Conservation (phyloP, 208 protist species). For the Leishmania arabica region DNA sequence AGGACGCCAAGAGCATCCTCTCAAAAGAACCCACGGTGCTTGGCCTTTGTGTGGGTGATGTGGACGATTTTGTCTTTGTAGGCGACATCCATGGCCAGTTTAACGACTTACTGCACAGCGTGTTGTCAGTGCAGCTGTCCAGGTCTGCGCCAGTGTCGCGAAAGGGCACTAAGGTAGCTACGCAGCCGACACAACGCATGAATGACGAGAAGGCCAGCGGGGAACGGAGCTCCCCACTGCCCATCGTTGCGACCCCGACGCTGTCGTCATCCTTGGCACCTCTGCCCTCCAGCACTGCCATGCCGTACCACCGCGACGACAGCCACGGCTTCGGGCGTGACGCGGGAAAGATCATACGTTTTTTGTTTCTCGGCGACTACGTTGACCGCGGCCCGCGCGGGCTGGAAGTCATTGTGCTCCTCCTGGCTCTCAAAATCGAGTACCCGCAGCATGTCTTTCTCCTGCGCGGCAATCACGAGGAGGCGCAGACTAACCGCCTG, state of each 20-base stretch:
- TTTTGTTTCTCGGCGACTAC: constrained; percentile 98
- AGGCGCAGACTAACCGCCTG: constrained; percentile 80
- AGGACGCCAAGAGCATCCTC: constrained; percentile 47
- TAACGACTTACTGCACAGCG: constrained; percentile 69
- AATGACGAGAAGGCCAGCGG: neutral
- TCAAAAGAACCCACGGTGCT: constrained; percentile 54
- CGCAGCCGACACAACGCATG: neutral
- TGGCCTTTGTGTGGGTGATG: constrained; percentile 42
- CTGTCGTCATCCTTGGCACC: neutral
- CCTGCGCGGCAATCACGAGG: constrained; percentile 92
- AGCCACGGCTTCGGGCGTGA: constrained; percentile 2
- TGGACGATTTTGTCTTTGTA: constrained; percentile 72
- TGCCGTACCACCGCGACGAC: constrained; percentile 6
- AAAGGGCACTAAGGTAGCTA: neutral
- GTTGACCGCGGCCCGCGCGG: constrained; percentile 94
- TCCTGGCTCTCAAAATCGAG: constrained; percentile 86
- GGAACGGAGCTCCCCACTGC: neutral
- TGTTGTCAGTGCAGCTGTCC: constrained; percentile 61
- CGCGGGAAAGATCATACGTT: constrained; percentile 46
- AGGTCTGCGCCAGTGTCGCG: constrained; percentile 18
- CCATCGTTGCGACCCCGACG: neutral
- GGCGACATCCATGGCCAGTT: constrained; percentile 92
- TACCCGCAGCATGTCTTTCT: constrained; percentile 88
- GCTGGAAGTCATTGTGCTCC: constrained; percentile 81
- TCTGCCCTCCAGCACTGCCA: neutral